Evolutionary conservation across 2,329 filamentous ascomycete species (phyloP), one percentile per base, ranked within the genome.

Genomic region (Cercospora sp.): DNA sequence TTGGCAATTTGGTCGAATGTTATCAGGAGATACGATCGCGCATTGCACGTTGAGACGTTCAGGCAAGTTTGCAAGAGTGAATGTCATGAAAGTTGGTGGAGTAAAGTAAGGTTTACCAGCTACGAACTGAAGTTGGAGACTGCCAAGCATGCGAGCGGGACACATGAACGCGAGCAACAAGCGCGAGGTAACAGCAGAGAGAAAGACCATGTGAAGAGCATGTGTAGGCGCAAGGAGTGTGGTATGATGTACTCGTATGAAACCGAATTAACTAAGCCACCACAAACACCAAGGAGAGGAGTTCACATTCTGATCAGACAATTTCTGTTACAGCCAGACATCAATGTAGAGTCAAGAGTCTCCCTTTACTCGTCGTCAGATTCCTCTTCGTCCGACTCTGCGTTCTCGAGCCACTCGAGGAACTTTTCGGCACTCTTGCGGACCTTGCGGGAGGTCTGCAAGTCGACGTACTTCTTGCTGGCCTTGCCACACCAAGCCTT

Each of bases 381-480:
- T n/a, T 75, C 74, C 24, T 73, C 71, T 18, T 75, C 74, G 21
- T 76, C 74, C 34, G 70, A 72, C 68, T 76, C 74, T 12, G 74
- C 74, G 28, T 70, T 75, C 71, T 92, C 88, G 67, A 98, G 92
- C 94, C 94, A 98, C 76, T 89, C 91, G 77, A 97, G 86, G 87
- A 99, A 99, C 72, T 92, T 90, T 85, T 96, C 91, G 64, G 95
- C 93, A 73, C 92, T 91, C 86, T 96, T 94, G 84, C 94, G 93
- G 71, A 98, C 93, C 87, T 96, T 97, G 86, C 93, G 94, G 83
- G 93, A 97, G 70, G 89, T 94, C 69, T 90, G 80, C 69, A 96
- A 82, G 79, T 98, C 94, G 75, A 96, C 92, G 80, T 98, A 98
- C 85, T 97, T 97, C 90, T 97, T 97, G 88, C 93, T 97, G 68